phyloP scores from a whole-genome alignment of 106 monocot genomes.

The Ottelia alismoides region DNA sequence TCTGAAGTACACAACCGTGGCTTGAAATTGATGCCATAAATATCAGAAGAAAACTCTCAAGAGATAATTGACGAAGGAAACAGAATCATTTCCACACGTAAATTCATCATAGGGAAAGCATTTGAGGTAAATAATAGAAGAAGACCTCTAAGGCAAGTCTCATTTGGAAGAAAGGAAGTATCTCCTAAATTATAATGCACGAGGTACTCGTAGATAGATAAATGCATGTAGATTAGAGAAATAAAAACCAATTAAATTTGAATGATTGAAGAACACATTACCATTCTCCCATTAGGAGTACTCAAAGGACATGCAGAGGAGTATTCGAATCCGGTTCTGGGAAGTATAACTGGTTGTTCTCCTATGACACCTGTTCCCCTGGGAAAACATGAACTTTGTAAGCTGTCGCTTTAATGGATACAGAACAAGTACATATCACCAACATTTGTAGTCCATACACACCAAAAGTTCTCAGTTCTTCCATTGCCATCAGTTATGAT shows the following conservation, averaged over 20 bases:
- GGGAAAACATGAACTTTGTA: neutral
- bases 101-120: neutral
- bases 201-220: neutral
- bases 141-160: neutral
- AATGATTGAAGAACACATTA: constrained; percentile 7
- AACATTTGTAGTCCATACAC: neutral
- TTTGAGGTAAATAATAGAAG: neutral
- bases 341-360: constrained; percentile 96
- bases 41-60: too few species aligned
- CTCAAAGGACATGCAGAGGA: constrained; percentile 80
- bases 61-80: too few species aligned
- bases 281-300: constrained; percentile 87
- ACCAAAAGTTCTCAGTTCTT: constrained; percentile 81
- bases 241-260: neutral
- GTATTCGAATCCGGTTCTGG: constrained; percentile 80
- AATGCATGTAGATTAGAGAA: neutral
- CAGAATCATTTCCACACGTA: neutral
- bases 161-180: neutral
- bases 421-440: neutral
- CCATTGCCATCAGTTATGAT: constrained; percentile 90
- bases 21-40: too few species aligned
- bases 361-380: constrained; percentile 93
- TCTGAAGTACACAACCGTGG: too few species aligned
- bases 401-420: too few species aligned
- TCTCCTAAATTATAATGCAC: neutral